Percentiles rank a stretch among this genome's conserved stretches.
These are phyloP conservation scores for Talaromyces sp. DNA, from an alignment of 2,329 filamentous ascomycete genomes.

Conservation along the genomic window DNA sequence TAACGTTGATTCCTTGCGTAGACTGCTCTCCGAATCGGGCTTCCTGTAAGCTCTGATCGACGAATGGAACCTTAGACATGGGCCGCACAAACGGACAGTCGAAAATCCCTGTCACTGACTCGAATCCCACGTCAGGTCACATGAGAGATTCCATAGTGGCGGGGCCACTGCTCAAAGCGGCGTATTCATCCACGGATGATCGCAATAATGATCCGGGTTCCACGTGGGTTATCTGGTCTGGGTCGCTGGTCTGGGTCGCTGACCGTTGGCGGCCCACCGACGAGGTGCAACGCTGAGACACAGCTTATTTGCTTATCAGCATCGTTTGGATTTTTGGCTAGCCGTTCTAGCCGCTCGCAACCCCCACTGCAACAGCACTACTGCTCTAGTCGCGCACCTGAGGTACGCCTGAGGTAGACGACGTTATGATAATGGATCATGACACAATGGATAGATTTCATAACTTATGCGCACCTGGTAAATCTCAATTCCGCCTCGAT, in stretches of 20 bases:
- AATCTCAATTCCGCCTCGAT: background rate
- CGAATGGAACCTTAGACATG: constrained; percentile 1
- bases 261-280: background rate
- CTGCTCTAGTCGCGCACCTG: background rate
- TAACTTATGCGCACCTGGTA: background rate
- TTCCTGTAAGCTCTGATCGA: constrained; percentile 32
- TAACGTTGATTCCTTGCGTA: constrained; percentile 35
- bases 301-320: background rate
- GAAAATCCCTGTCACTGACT: background rate
- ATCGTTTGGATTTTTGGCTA: background rate
- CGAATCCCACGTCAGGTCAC: background rate
- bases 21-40: constrained; percentile 43
- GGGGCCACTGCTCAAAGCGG: background rate
- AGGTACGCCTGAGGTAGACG: background rate
- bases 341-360: background rate
- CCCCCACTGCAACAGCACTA: background rate
- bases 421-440: background rate
- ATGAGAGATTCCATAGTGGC: background rate
- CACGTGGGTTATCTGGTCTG: background rate
- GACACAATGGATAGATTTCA: background rate
- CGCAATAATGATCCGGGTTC: background rate
- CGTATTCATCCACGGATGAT: background rate
- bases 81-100: background rate
- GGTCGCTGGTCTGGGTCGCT: background rate
- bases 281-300: background rate